A percentile compares a stretch with the other conserved stretches of the same genome.
Evolutionary conservation across 2,329 filamentous ascomycete genomes (phyloP).

Genomic region (Shiraia sp.): DNA sequence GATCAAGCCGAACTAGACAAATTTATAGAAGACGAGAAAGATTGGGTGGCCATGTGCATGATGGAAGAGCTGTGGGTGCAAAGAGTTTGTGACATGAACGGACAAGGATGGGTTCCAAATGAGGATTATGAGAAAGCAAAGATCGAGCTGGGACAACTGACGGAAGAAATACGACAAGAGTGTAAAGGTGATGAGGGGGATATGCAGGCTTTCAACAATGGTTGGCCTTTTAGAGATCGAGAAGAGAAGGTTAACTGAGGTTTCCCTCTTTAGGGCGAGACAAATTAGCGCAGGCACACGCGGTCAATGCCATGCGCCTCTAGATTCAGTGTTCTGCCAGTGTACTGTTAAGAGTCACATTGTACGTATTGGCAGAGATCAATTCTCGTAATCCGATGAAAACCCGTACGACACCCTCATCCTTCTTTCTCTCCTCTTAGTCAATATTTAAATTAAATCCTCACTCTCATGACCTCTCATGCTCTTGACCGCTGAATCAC

Average conservation of each 20-base stretch:
- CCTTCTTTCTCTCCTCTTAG: too few relatives aligned
- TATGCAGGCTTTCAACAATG: conserved; percentile 8
- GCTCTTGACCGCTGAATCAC: too few relatives aligned
- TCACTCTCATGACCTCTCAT: too few relatives aligned
- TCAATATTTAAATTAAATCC: too few relatives aligned
- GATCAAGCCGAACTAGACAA: conserved; percentile 14
- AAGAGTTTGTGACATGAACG: conserved; percentile 16
- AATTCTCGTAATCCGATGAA: too few relatives aligned
- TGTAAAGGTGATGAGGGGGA: conserved; percentile 17
- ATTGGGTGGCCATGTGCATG: conserved; percentile 13
- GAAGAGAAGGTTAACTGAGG: conserved; percentile 3
- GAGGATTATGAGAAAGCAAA: conserved; percentile 19
- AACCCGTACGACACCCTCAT: too few relatives aligned
- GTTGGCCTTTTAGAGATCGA: conserved; percentile 16
- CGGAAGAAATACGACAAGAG: conserved; percentile 14
- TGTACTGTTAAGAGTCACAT: too few relatives aligned
- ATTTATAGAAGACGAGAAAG: conserved; percentile 10
- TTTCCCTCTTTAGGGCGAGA: too few relatives aligned
- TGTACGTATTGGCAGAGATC: too few relatives aligned
- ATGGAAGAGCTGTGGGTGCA: conserved; percentile 12
- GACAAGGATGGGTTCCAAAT: conserved; percentile 18
- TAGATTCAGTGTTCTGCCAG: too few relatives aligned
- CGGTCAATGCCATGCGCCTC: too few relatives aligned
- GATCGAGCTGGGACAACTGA: conserved; percentile 10
- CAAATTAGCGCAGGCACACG: too few relatives aligned